phyloP scores from a whole-genome alignment of 2,329 filamentous ascomycete genomes.

The Diatrype stigma region DNA sequence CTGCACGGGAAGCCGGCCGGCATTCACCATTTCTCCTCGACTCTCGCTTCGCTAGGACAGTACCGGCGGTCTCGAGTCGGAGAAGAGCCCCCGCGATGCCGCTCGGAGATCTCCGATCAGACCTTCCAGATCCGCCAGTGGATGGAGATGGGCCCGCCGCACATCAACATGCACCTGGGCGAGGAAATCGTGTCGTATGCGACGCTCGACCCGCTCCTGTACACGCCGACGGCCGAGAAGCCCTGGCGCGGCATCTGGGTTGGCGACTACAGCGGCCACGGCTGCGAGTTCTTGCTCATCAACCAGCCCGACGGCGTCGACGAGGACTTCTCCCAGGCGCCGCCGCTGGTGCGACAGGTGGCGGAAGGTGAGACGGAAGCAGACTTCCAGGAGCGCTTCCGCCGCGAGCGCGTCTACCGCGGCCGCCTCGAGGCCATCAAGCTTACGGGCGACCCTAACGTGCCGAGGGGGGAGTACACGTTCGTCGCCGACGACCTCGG shows the following conservation, averaged over 20 bases:
- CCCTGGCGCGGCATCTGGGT: constrained; percentile 91
- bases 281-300: constrained; percentile 82
- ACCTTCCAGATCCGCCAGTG: constrained; percentile 73
- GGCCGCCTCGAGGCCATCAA: constrained; percentile 81
- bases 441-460: constrained; percentile 84
- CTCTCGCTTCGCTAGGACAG: not conserved
- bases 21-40: constrained; percentile 14
- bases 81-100: constrained; percentile 30
- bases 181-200: constrained; percentile 59
- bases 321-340: constrained; percentile 34
- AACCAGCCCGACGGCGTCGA: constrained; percentile 64
- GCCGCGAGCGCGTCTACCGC: constrained; percentile 48
- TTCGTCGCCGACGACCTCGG: constrained; percentile 80
- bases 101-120: constrained; percentile 60
- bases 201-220: constrained; percentile 69
- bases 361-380: constrained; percentile 38
- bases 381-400: constrained; percentile 41
- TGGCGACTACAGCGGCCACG: constrained; percentile 83
- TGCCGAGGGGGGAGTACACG: constrained; percentile 79
- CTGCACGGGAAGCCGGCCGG: constrained; percentile 32
- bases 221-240: constrained; percentile 74
- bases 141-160: constrained; percentile 59
- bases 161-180: constrained; percentile 45
- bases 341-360: constrained; percentile 38
- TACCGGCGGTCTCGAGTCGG: not conserved